Percentiles rank a stretch among this genome's conserved stretches.
These are phyloP conservation scores for Hypoxylon sp. DNA, from an alignment of 2,329 filamentous ascomycete genomes.

Conservation along the genomic window DNA sequence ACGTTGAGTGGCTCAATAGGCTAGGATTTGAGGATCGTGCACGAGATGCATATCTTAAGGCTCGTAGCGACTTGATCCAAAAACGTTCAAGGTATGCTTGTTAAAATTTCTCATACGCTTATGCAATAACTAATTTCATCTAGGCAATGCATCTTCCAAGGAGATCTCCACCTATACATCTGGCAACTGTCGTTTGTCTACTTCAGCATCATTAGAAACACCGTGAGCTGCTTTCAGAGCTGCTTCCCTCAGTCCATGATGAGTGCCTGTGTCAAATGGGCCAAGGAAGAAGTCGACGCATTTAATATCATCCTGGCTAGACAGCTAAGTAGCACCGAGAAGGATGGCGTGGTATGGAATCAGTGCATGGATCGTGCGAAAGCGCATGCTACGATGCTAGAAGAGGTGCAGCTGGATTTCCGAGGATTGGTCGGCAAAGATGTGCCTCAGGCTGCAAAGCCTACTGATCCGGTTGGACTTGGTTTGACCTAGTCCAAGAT, in stretches of 20 bases:
- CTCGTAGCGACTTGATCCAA: slow-evolving; percentile 79
- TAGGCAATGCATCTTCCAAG: slow-evolving; percentile 94
- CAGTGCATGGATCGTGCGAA: slow-evolving; percentile 84
- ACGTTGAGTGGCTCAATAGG: slow-evolving; percentile 84
- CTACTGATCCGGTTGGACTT: slow-evolving; percentile 52
- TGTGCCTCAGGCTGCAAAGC: slow-evolving; percentile 44
- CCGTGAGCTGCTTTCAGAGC: slow-evolving; percentile 84
- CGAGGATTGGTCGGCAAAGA: slow-evolving; percentile 77
- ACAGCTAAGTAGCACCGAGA: slow-evolving; percentile 87
- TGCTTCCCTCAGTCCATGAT: slow-evolving; percentile 89
- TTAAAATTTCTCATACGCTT: slow-evolving; percentile 9
- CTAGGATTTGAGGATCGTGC: slow-evolving; percentile 92
- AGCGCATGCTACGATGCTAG: slow-evolving; percentile 80
- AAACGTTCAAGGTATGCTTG: slow-evolving; percentile 77
- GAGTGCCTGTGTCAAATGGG: slow-evolving; percentile 97
- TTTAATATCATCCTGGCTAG: slow-evolving; percentile 86
- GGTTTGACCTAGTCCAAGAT: slow-evolving; percentile 49
- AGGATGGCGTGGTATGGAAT: slow-evolving; percentile 77
- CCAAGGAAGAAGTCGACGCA: slow-evolving; percentile 90
- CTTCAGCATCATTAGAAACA: slow-evolving; percentile 94
- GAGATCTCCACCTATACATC: slow-evolving; percentile 90
- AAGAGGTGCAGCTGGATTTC: slow-evolving; percentile 91
- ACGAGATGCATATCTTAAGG: slow-evolving; percentile 83
- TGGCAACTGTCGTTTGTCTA: slow-evolving; percentile 96
- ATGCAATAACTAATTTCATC: slow-evolving; percentile 37